Base-by-base conservation (phyloP, 139 green algal species). In the Micractinium conductrix region DNA sequence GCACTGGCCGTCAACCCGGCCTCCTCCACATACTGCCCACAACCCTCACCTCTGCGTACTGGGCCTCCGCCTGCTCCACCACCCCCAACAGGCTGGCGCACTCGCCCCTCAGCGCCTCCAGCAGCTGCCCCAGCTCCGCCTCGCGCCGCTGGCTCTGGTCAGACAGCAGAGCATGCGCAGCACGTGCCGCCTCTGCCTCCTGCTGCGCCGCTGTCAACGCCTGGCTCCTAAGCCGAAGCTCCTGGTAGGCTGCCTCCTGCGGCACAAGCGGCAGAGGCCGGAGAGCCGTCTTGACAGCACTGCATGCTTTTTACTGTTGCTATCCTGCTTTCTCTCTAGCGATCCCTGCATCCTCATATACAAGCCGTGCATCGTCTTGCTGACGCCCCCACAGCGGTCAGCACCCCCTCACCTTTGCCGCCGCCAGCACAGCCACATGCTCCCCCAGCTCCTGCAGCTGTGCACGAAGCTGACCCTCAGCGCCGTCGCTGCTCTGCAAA, bases 31-130 rank as follows among this genome's bases (percentile, higher is more conserved):
- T n/a, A n/a, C n/a, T n/a, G n/a, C n/a, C n/a, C n/a, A n/a, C n/a
- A n/a, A n/a, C n/a, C n/a, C 75, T 5, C 76, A 82, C 76, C 76
- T 82, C 58, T 22, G 42, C 58, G 28, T 74, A 62, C 78, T 75
- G 78, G 62, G 55, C 30, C 62, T 83, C 78, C 0, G 78, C 78
- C n/a, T 67, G 30, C 38, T 70, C 42, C 28, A 70, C 62, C 42
- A 62, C 62, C 37, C 26, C 62, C 78, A 83, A 53, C 80, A 85
- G 53, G 16, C 37, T 42, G 9, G 6, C 30, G 37, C 70, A 85
- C 68, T 85, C 70, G 1, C n/a, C 50, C 70, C 73, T 26, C 50
- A 73, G 38, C 6, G 37, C 68, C 70, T 79, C n/a, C 70, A 79
- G 78, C 62, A 44, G 78, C 40, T 19, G 43, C 33, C 12, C 42